Percentiles rank a stretch among this genome's conserved stretches.
phyloP scores from a whole-genome alignment of 306 rosid species.

The Hippophae rhamnoides region DNA sequence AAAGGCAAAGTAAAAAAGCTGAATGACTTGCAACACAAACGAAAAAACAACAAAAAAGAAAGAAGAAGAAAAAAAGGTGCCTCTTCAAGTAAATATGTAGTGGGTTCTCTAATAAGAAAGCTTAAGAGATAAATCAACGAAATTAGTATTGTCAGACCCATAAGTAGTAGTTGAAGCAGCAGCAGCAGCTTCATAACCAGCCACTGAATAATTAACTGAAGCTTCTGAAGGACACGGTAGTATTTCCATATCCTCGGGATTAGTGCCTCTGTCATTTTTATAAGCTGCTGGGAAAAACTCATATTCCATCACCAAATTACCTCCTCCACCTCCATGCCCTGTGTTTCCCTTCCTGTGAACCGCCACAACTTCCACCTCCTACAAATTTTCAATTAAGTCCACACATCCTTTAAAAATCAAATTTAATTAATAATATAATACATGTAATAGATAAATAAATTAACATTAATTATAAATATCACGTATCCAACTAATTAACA shows the following conservation, averaged over 20 bases:
- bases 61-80: too few relatives aligned
- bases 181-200: constrained; percentile 35
- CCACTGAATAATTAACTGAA: constrained; percentile 20
- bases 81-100: neutral
- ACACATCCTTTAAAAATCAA: neutral
- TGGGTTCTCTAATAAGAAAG: constrained; percentile 49
- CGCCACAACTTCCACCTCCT: constrained; percentile 60
- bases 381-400: constrained; percentile 1
- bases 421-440: neutral
- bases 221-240: constrained; percentile 12
- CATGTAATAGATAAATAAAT: too few relatives aligned
- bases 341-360: constrained; percentile 55
- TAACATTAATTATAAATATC: too few relatives aligned
- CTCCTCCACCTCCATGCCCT: constrained; percentile 12
- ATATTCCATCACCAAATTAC: constrained; percentile 53
- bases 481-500: too few relatives aligned
- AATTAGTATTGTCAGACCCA: constrained; percentile 36
- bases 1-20: too few relatives aligned
- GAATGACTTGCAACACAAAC: too few relatives aligned
- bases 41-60: too few relatives aligned
- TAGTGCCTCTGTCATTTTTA: constrained; percentile 27
- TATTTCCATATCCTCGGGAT: constrained; percentile 35
- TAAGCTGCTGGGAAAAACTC: constrained; percentile 59
- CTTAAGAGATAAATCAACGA: constrained; percentile 74
- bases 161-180: constrained; percentile 15